Evolutionary conservation across 805 yeast species (phyloP).

Genomic region (Ogataea parapolymorpha): DNA sequence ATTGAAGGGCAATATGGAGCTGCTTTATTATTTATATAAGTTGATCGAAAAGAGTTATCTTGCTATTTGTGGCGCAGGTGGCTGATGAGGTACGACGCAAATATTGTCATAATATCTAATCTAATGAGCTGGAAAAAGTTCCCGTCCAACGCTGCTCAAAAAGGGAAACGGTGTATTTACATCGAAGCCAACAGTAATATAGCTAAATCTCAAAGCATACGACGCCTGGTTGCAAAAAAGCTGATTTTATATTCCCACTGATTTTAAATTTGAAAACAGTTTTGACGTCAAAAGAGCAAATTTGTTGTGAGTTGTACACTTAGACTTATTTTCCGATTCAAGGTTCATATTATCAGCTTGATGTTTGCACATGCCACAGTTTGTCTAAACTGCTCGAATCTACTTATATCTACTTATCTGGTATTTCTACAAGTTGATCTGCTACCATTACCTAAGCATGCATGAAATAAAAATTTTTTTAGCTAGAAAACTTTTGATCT

Average conservation of each 20-base stretch:
- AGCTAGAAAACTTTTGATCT: slow-evolving; percentile 10
- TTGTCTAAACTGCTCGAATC: not conserved
- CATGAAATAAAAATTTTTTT: slow-evolving; percentile 7
- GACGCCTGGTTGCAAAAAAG: too few relatives aligned
- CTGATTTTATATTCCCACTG: too few relatives aligned
- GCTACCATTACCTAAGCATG: slow-evolving; percentile 7
- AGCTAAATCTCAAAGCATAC: too few relatives aligned
- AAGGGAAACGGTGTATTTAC: too few relatives aligned
- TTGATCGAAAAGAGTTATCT: not conserved
- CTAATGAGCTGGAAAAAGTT: too few relatives aligned
- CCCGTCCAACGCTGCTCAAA: too few relatives aligned
- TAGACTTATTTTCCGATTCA: not conserved
- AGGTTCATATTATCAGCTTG: too few relatives aligned
- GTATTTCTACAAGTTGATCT: not conserved
- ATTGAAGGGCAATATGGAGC: not conserved
- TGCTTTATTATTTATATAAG: not conserved
- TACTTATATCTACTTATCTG: not conserved
- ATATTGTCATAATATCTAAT: not conserved
- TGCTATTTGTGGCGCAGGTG: slow-evolving; percentile 6
- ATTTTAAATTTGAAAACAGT: too few relatives aligned
- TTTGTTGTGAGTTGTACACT: too few relatives aligned
- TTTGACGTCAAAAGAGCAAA: too few relatives aligned
- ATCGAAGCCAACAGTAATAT: too few relatives aligned
- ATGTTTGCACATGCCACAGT: too few relatives aligned
- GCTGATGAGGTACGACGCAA: slow-evolving; percentile 1